These are phyloP conservation scores for Suhomyces bribrorum DNA, from an alignment of 1,139 yeast species.

Conservation along the genomic window DNA sequence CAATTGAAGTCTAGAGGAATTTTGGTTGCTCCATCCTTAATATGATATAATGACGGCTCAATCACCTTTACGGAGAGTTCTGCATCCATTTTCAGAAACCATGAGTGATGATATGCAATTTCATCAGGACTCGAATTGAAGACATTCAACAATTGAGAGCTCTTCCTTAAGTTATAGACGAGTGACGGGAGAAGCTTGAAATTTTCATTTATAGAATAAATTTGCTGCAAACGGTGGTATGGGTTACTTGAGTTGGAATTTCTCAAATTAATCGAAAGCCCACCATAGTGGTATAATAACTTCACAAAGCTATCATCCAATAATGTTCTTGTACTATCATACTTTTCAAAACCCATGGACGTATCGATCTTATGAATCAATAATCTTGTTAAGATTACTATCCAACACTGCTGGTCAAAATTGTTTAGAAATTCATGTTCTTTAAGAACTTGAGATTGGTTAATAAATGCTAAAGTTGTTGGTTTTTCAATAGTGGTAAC, in stretches of 20 bases:
- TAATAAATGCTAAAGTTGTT: conserved; percentile 30
- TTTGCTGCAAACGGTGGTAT: conserved; percentile 20
- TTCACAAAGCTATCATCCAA: conserved; percentile 31
- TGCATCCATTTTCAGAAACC: conserved; percentile 26
- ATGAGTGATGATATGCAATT: conserved; percentile 39
- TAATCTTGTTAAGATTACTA: conserved; percentile 32
- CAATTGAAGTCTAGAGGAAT: conserved; percentile 25
- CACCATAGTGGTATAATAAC: conserved; percentile 37
- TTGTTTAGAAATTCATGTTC: conserved; percentile 29
- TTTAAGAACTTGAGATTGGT: conserved; percentile 25
- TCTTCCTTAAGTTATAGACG: conserved; percentile 35
- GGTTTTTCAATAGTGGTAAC: conserved; percentile 32
- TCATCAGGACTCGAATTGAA: conserved; percentile 50
- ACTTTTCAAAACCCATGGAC: conserved; percentile 35
- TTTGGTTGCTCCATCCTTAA: conserved; percentile 9
- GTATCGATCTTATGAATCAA: conserved; percentile 38
- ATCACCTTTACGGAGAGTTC: conserved; percentile 26
- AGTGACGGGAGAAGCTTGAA: conserved; percentile 31
- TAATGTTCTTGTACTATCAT: conserved; percentile 27
- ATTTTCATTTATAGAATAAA: conserved; percentile 26
- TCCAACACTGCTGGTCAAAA: conserved; percentile 37
- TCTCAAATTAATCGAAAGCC: conserved; percentile 19
- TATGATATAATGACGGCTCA: conserved; percentile 29
- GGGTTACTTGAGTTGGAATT: conserved; percentile 23
- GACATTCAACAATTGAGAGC: conserved; percentile 35